phyloP scores from a whole-genome alignment of 768 basidiomycete species.

The Kwoniella dejecticola region DNA sequence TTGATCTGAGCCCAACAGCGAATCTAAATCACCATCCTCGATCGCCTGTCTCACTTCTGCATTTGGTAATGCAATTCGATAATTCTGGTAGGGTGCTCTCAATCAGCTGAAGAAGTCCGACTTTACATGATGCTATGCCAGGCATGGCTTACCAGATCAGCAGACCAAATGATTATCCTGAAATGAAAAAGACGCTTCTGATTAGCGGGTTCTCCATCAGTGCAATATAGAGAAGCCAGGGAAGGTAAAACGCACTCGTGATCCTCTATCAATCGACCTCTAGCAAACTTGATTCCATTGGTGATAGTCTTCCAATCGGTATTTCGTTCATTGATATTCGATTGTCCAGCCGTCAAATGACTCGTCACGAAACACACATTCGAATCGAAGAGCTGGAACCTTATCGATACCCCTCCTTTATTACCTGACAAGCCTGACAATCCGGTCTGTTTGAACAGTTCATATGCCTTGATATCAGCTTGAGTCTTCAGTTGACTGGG shows the following conservation, averaged over 20 bases:
- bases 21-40: conserved; percentile 67
- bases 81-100: conserved; percentile 61
- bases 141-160: conserved; percentile 64
- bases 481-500: too few relatives aligned
- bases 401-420: conserved; percentile 89
- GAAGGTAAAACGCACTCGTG: conserved; percentile 72
- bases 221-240: background rate
- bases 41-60: conserved; percentile 72
- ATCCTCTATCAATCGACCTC: conserved; percentile 81
- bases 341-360: conserved; percentile 93
- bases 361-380: conserved; percentile 94
- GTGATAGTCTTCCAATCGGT: conserved; percentile 87
- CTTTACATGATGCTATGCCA: background rate
- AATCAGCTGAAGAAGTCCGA: conserved; percentile 2
- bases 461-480: conserved; percentile 1
- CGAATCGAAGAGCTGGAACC: conserved; percentile 86
- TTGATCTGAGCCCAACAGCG: conserved; percentile 81
- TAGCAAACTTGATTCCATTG: conserved; percentile 78
- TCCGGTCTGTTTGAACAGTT: conserved; percentile 56
- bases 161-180: conserved; percentile 91
- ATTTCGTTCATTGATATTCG: conserved; percentile 85
- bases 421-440: conserved; percentile 75
- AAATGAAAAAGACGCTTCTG: background rate
- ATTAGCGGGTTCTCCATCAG: background rate
- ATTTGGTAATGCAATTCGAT: conserved; percentile 86